A percentile compares a stretch with the other conserved stretches of the same genome.
These are phyloP conservation scores for Colletotrichum sp. DNA, from an alignment of 2,329 filamentous ascomycete species.

Conservation along the genomic window DNA sequence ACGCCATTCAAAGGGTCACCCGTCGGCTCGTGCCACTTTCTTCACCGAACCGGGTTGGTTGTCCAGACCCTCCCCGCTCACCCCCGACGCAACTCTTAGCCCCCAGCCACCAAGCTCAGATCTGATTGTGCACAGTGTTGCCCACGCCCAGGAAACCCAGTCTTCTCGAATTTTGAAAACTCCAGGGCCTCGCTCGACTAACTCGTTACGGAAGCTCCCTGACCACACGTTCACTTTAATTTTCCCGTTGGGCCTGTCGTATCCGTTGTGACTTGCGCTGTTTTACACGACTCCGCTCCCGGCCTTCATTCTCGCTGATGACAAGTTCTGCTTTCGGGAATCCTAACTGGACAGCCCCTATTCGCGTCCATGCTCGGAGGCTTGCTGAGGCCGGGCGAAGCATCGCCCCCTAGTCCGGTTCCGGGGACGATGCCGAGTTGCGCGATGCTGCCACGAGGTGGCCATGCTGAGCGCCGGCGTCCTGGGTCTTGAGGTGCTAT, in stretches of 20 bases:
- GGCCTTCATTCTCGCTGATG: background rate
- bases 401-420: background rate
- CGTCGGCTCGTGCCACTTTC: constrained; percentile 6
- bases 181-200: background rate
- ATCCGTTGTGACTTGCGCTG: background rate
- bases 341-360: background rate
- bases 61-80: background rate
- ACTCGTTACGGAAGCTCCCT: background rate
- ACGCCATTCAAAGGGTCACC: background rate
- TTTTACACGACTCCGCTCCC: background rate
- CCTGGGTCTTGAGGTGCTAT: background rate
- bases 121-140: background rate
- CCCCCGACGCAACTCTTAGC: background rate
- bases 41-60: background rate
- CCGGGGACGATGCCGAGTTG: background rate
- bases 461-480: constrained; percentile 11
- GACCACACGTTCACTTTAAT: background rate
- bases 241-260: background rate
- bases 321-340: background rate
- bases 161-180: constrained; percentile 4
- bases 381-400: constrained; percentile 1
- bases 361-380: background rate
- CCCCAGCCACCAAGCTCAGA: background rate
- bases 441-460: constrained; percentile 13
- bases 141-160: background rate